These are phyloP conservation scores for Xylariales sp. DNA, from an alignment of 2,329 filamentous ascomycete species.

Conservation along the genomic window DNA sequence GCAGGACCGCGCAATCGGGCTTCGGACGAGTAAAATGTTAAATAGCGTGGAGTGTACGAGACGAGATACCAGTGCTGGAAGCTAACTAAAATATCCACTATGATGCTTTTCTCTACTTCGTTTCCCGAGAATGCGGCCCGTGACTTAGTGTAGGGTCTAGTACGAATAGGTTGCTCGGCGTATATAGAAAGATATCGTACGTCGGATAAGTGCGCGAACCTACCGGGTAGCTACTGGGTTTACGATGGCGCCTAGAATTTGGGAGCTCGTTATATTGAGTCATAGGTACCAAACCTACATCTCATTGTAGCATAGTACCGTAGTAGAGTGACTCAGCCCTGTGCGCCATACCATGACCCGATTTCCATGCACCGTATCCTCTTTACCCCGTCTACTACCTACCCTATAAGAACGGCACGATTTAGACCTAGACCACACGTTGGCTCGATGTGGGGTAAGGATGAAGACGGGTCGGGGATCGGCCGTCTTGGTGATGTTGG, in stretches of 20 bases:
- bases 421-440: slow-evolving; percentile 1
- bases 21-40: neutral
- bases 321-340: slow-evolving; percentile 31
- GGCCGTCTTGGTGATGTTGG: neutral
- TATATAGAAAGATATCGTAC: slow-evolving; percentile 1
- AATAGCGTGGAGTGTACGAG: neutral
- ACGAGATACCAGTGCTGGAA: neutral
- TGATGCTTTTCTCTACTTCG: neutral
- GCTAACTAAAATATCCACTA: neutral
- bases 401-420: neutral
- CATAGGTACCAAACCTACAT: slow-evolving; percentile 9
- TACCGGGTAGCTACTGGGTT: neutral
- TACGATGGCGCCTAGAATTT: neutral
- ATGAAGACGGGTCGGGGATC: slow-evolving; percentile 7
- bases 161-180: neutral
- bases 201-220: slow-evolving; percentile 12
- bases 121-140: neutral
- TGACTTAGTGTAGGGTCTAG: slow-evolving; percentile 2
- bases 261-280: neutral
- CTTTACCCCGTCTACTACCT: neutral
- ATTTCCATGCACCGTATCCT: slow-evolving; percentile 5
- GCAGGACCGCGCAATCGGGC: slow-evolving; percentile 1
- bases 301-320: slow-evolving; percentile 11
- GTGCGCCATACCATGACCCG: slow-evolving; percentile 1
- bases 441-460: slow-evolving; percentile 20